These are phyloP conservation scores for Perkinsus marinus DNA, from an alignment of 169 alveolate species.

Conservation along the genomic window DNA sequence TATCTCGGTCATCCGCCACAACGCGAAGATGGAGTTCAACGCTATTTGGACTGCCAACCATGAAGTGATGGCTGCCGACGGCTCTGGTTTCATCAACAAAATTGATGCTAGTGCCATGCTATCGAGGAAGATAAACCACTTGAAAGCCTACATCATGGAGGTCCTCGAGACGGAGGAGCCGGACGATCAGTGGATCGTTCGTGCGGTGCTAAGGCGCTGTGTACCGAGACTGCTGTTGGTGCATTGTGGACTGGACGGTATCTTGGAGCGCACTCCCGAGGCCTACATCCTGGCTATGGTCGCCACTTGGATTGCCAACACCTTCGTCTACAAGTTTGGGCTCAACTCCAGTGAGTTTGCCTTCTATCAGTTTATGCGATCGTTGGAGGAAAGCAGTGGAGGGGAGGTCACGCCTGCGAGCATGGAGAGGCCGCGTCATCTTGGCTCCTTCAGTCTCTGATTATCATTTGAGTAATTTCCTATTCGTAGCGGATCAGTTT, in stretches of 20 bases:
- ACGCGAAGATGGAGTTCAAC: slow-evolving; percentile 15
- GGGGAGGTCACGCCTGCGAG: not conserved
- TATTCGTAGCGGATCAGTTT: not conserved
- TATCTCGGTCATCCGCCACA: slow-evolving; percentile 1
- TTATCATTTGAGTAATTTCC: not conserved
- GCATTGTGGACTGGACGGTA: slow-evolving; percentile 34
- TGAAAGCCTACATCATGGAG: slow-evolving; percentile 21
- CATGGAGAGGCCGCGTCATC: not conserved
- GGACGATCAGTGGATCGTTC: slow-evolving; percentile 33
- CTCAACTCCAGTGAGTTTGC: slow-evolving; percentile 47
- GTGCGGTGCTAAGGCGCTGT: slow-evolving; percentile 27
- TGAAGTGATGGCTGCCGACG: not conserved
- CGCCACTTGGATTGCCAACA: slow-evolving; percentile 46
- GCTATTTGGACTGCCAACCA: slow-evolving; percentile 14
- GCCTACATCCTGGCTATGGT: slow-evolving; percentile 42
- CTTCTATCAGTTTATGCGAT: slow-evolving; percentile 43
- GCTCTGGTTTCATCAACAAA: slow-evolving; percentile 39
- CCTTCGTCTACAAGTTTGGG: slow-evolving; percentile 41
- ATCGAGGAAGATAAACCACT: slow-evolving; percentile 47
- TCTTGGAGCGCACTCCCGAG: slow-evolving; percentile 40
- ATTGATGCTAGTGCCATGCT: slow-evolving; percentile 49
- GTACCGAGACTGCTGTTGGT: slow-evolving; percentile 42
- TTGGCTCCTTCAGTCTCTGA: not conserved
- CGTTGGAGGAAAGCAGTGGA: not conserved
- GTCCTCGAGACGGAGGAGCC: slow-evolving; percentile 36